A percentile compares a stretch with the other conserved stretches of the same genome.
Conservation (phyloP, 257 asterid genomes). For the Scutellaria barbata region DNA sequence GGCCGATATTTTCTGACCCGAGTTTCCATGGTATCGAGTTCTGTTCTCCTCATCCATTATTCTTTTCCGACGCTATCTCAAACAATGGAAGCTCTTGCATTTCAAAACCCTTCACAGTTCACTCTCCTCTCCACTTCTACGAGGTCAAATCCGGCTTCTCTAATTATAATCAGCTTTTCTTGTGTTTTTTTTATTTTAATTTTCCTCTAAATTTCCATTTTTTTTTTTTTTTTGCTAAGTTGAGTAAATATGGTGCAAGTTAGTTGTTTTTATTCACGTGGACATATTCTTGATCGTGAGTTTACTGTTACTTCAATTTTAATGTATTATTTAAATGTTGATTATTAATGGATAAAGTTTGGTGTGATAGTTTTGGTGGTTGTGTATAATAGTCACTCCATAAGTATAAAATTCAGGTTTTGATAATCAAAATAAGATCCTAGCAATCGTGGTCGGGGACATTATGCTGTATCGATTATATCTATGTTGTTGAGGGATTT, state of each 20-base stretch:
- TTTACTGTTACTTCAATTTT: background rate
- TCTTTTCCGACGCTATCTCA: constrained; percentile 20
- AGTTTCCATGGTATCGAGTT: background rate
- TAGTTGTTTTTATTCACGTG: background rate
- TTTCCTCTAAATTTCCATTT: background rate
- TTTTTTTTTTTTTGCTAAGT: background rate
- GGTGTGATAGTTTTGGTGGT: background rate
- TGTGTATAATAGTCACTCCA: background rate
- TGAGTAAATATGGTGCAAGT: constrained; percentile 8
- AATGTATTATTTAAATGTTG: background rate
- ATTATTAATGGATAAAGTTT: background rate
- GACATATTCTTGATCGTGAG: background rate
- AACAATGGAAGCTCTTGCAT: constrained; percentile 54
- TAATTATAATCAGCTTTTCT: background rate
- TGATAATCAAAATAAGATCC: background rate
- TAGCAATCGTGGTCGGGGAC: background rate
- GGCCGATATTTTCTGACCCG: background rate
- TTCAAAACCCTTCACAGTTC: constrained; percentile 37
- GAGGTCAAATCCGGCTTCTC: constrained; percentile 38
- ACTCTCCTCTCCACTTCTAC: constrained; percentile 30
- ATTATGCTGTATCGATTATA: background rate
- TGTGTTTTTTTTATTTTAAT: background rate
- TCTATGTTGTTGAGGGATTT: background rate
- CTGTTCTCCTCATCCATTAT: background rate
- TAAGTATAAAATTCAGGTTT: background rate